These are phyloP conservation scores for Suillus subluteus DNA, from an alignment of 768 basidiomycete genomes.

Conservation along the genomic window DNA sequence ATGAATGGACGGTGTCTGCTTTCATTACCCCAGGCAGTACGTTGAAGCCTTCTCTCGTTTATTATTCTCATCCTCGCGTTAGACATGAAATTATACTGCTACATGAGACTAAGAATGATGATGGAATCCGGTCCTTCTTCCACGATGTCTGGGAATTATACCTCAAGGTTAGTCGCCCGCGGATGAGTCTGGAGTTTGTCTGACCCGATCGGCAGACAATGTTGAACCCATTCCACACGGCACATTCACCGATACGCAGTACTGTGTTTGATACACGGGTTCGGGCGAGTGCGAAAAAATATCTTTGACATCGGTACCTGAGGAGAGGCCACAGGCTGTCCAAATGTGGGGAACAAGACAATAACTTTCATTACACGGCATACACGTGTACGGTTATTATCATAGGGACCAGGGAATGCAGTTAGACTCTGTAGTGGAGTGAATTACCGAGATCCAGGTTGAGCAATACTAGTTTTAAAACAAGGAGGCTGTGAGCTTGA, in stretches of 20 bases:
- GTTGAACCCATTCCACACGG: constrained; percentile 96
- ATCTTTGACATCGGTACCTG: constrained; percentile 50
- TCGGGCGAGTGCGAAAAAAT: constrained; percentile 82
- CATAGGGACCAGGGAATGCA: neutral
- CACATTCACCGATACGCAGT: constrained; percentile 83
- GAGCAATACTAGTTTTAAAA: neutral
- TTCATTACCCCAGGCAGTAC: constrained; percentile 94
- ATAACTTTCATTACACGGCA: neutral
- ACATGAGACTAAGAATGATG: constrained; percentile 96
- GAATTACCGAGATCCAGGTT: neutral
- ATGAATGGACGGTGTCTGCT: constrained; percentile 97
- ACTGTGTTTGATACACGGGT: constrained; percentile 82
- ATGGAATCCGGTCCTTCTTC: constrained; percentile 92
- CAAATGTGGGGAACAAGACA: constrained; percentile 5
- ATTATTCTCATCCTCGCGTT: constrained; percentile 24
- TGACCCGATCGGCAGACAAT: constrained; percentile 55
- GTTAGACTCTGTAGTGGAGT: neutral
- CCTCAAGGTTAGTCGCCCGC: constrained; percentile 71
- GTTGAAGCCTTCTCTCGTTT: constrained; percentile 3
- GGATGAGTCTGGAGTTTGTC: neutral
- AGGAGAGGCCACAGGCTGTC: neutral
- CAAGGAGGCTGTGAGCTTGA: constrained; percentile 1
- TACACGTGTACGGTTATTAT: constrained; percentile 2
- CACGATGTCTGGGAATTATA: constrained; percentile 97
- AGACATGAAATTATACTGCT: constrained; percentile 97